Base-by-base conservation (phyloP, 768 basidiomycete genomes). In the Mycena vitilis region DNA sequence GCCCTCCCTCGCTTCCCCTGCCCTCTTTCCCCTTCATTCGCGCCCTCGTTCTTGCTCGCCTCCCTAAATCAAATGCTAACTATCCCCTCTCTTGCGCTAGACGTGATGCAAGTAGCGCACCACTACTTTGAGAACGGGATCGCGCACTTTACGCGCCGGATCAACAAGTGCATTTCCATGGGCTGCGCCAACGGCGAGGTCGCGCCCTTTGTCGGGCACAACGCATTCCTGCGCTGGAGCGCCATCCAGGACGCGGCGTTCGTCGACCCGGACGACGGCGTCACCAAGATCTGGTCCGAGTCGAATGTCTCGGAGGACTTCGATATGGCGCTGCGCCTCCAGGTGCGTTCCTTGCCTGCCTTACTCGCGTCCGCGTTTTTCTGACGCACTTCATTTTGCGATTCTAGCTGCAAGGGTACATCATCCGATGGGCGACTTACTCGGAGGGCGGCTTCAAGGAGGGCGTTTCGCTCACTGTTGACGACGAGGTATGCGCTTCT, bases 71-170 rank as follows among this genome's bases (percentile, higher is more conserved):
- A 5, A 30, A 30, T 30, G 30, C 30, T 30, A 30, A 30, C 30
- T 30, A 30, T 30, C 30, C 30, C 30, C 30, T 30, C 30, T 30
- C 30, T 30, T 30, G 30, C 30, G 30, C 30, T 30, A 88, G 93
- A 94, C 73, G 94, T 96, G 72, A 94, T 95, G 91, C 93, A 96
- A 78, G 94, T 95, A 63, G 94, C 91, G 0, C 83, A 92, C 77
- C 91, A 95, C 78, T 96, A 92, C 80, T 96, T 96, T 74, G 95
- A 97, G 76, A 95, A 95, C 72, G 94, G 93, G 20, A 91, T 96
- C 68, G 88, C 95, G 15, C 90, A 91, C 78, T 96, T 97, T 80
- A 96, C 95, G 1, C 88, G 89, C 23, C 87, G 94, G 44, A 94
- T 96, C 80, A 95, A 96, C 77, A 89, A 88, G 77, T 89, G 86